These are phyloP conservation scores for Sicyos edulis DNA, from an alignment of 306 rosid species.

Conservation along the genomic window DNA sequence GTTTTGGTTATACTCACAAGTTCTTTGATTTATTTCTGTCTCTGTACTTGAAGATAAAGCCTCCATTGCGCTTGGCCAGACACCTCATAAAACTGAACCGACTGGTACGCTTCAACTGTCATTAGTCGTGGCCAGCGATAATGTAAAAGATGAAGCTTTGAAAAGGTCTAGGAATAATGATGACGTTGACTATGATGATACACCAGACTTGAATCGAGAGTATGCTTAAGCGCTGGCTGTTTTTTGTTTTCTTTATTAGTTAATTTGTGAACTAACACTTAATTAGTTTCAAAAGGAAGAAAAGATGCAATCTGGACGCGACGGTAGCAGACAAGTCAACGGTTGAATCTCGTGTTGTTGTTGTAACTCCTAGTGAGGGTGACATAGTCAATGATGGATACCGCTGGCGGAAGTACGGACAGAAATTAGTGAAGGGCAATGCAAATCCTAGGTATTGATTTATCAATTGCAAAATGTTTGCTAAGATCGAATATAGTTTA, in stretches of 20 bases:
- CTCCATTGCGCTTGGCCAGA: conserved; percentile 34
- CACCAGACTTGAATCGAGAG: conserved; percentile 64
- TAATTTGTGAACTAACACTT: conserved; percentile 22
- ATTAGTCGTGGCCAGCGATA: conserved; percentile 34
- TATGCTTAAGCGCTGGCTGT: conserved; percentile 35
- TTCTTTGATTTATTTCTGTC: conserved; percentile 31
- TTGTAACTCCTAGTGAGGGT: conserved; percentile 68
- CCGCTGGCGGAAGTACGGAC: conserved; percentile 97
- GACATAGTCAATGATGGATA: conserved; percentile 78
- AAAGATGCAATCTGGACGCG: conserved; percentile 32
- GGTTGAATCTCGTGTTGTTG: conserved; percentile 49
- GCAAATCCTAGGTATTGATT: conserved; percentile 64
- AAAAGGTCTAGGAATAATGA: conserved; percentile 33
- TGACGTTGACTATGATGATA: conserved; percentile 33
- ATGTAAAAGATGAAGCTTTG: conserved; percentile 36
- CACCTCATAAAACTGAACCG: conserved; percentile 36
- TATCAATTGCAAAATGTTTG: conserved; percentile 6
- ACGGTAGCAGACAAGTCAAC: conserved; percentile 36
- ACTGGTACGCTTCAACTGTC: conserved; percentile 30
- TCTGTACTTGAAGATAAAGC: conserved; percentile 40
- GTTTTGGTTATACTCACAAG: conserved; percentile 27
- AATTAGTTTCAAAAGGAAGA: conserved; percentile 50
- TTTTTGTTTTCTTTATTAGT: conserved; percentile 15
- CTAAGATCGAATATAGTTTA: not conserved
- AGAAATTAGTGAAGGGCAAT: conserved; percentile 80